phyloP scores from a whole-genome alignment of 1,284 basidiomycete genomes.

The Baeospora myosura region DNA sequence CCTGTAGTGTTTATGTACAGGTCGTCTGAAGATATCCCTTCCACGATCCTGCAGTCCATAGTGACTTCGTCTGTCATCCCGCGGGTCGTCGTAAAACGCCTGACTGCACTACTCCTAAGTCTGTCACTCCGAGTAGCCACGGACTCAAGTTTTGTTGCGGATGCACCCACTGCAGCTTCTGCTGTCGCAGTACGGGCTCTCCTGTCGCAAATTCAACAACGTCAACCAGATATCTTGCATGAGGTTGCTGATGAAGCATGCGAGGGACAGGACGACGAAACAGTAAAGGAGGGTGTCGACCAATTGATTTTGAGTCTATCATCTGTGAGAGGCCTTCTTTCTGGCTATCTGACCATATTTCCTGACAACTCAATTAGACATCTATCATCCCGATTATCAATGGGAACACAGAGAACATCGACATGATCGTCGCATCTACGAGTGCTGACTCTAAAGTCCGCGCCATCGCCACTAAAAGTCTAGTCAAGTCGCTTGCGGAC shows the following conservation, averaged over 20 bases:
- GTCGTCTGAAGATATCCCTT: constrained; percentile 32
- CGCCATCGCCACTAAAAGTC: constrained; percentile 40
- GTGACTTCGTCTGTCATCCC: constrained; percentile 35
- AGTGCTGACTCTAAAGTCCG: constrained; percentile 46
- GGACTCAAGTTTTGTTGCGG: no score
- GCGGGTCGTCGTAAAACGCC: constrained; percentile 25
- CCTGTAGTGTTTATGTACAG: constrained; percentile 24
- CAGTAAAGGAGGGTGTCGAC: constrained; percentile 4
- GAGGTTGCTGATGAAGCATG: constrained; percentile 30
- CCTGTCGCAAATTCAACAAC: constrained; percentile 42
- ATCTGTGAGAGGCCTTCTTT: no score
- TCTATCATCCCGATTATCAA: no score
- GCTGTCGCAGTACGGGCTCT: constrained; percentile 17
- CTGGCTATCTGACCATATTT: no score
- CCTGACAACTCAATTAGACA: no score
- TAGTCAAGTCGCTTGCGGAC: constrained; percentile 34
- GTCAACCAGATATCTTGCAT: constrained; percentile 43
- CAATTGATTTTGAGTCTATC: constrained; percentile 2
- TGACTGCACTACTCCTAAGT: constrained; percentile 29
- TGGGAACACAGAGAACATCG: constrained; percentile 24
- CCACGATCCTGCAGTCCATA: constrained; percentile 36
- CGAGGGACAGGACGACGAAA: constrained; percentile 8
- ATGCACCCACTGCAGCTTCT: constrained; percentile 14
- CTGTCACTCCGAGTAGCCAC: constrained; percentile 17
- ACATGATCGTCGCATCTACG: constrained; percentile 49